Conservation (phyloP, 192 early-diverging fungal species). For the Oehlia diaphana region DNA sequence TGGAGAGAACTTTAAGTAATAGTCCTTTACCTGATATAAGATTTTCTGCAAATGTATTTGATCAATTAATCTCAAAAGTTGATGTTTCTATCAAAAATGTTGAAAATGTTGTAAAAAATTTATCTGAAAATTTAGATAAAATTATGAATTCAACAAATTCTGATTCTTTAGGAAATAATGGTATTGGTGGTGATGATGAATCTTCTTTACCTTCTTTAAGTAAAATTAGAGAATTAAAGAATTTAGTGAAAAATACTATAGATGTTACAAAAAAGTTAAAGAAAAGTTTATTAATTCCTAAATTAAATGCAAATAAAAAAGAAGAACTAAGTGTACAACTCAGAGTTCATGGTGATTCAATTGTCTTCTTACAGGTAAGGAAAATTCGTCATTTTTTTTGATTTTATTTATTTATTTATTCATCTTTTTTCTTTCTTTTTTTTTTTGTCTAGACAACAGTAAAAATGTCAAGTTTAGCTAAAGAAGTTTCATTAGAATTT, state of each 20-base stretch:
- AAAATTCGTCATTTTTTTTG: background rate
- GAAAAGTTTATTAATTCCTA: background rate
- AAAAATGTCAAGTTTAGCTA: conserved; percentile 11
- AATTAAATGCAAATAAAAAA: background rate
- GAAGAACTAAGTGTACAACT: conserved; percentile 12
- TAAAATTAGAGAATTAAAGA: conserved; percentile 16
- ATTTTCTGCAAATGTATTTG: background rate
- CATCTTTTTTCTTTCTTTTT: background rate
- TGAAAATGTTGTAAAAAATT: conserved; percentile 16
- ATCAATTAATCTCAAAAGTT: conserved; percentile 20
- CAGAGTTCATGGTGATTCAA: conserved; percentile 14
- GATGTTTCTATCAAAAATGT: conserved; percentile 16
- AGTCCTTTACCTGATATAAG: background rate
- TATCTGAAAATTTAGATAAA: conserved; percentile 15
- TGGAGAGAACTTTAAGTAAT: background rate
- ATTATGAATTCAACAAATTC: background rate
- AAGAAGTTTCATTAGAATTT: conserved; percentile 8
- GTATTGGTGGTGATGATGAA: background rate
- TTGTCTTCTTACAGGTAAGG: conserved; percentile 23
- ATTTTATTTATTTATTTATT: background rate
- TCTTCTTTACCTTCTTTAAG: background rate
- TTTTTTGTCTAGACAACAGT: background rate
- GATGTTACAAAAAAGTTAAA: conserved; percentile 25
- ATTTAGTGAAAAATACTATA: background rate
- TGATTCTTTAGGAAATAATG: no score